Conservation (phyloP, 805 yeast genomes). For the Yamadazyma takamatsuzukensis region DNA sequence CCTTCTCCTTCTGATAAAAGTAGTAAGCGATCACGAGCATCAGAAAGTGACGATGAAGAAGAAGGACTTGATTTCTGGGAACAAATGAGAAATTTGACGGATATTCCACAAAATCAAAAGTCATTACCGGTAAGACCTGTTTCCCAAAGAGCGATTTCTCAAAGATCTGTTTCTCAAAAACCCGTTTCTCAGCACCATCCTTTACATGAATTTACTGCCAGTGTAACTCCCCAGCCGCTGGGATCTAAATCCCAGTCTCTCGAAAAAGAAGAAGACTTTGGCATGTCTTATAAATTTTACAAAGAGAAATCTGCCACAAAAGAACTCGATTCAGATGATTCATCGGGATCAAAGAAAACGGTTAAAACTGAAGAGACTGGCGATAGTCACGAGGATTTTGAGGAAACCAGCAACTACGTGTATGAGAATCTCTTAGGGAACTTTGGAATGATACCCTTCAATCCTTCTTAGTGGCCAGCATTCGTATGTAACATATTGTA, state of each 20-base stretch:
- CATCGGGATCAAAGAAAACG: too few relatives aligned
- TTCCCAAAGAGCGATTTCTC: constrained; percentile 1
- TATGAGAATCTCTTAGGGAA: constrained; percentile 32
- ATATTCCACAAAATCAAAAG: constrained; percentile 4
- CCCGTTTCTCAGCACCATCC: constrained; percentile 59
- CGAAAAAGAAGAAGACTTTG: constrained; percentile 8
- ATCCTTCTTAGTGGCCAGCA: constrained; percentile 24
- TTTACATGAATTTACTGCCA: constrained; percentile 29
- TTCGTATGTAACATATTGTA: too few relatives aligned
- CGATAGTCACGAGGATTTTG: too few relatives aligned
- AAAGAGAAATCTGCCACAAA: too few relatives aligned
- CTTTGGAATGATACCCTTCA: constrained; percentile 41
- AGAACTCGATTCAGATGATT: constrained; percentile 5
- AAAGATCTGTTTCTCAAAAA: constrained; percentile 9
- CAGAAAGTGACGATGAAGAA: constrained; percentile 41
- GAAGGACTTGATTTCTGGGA: constrained; percentile 74
- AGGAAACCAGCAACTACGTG: constrained; percentile 10
- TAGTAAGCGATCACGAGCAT: constrained; percentile 15
- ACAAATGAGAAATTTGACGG: constrained; percentile 54
- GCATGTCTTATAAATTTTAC: too few relatives aligned
- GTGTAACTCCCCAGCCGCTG: constrained; percentile 13
- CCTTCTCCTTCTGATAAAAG: too few relatives aligned
- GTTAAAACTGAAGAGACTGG: constrained; percentile 2
- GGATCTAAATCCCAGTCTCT: constrained; percentile 2
- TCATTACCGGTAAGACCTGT: constrained; percentile 1